Conservation (phyloP, 2,329 filamentous ascomycete species). For the Penicillium crustosum region DNA sequence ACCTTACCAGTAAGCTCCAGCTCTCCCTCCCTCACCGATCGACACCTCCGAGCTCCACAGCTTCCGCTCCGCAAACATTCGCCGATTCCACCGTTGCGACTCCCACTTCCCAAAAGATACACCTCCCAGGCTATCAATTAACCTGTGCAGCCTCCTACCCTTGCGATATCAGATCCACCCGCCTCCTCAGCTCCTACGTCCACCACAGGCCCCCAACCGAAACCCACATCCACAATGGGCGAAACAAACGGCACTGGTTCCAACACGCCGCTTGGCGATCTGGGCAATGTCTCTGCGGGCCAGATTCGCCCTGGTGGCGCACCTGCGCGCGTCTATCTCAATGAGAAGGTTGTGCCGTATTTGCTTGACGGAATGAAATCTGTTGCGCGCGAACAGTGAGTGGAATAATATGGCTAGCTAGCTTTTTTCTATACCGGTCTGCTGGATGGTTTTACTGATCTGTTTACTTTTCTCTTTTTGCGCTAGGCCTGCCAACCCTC, state of each 20-base stretch:
- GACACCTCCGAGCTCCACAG: slow-evolving; percentile 5
- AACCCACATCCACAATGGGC: slow-evolving; percentile 20
- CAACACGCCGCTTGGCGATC: slow-evolving; percentile 25
- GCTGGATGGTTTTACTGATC: background rate
- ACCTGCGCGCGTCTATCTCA: slow-evolving; percentile 68
- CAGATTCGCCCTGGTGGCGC: slow-evolving; percentile 66
- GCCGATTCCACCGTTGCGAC: background rate
- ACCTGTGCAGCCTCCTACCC: background rate
- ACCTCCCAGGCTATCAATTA: background rate
- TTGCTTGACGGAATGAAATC: slow-evolving; percentile 74
- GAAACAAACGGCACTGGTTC: slow-evolving; percentile 25
- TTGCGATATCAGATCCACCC: background rate
- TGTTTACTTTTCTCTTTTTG: background rate
- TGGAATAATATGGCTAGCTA: slow-evolving; percentile 19
- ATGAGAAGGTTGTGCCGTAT: slow-evolving; percentile 66
- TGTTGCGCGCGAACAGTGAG: slow-evolving; percentile 69
- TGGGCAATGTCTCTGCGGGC: slow-evolving; percentile 51
- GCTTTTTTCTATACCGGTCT: background rate
- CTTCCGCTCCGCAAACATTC: slow-evolving; percentile 6
- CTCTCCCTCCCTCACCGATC: background rate
- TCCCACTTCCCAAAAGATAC: background rate
- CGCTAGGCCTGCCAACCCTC: slow-evolving; percentile 64
- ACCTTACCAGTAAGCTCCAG: background rate
- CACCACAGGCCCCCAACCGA: background rate
- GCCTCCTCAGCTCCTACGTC: background rate